Base-by-base conservation (phyloP, 208 protist genomes). In the Angomonas ambiguus region DNA sequence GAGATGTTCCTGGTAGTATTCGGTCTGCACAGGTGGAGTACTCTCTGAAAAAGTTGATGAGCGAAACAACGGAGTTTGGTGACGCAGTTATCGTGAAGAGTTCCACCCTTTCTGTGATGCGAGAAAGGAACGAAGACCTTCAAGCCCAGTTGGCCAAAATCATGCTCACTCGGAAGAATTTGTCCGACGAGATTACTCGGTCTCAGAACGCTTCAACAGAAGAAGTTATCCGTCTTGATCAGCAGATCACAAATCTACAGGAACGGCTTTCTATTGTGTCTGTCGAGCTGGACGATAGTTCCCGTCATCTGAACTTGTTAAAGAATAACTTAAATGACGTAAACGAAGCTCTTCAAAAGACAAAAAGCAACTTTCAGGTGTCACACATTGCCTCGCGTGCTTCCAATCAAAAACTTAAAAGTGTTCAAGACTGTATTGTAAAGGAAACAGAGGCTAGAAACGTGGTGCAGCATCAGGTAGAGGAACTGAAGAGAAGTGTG, bases 181-280 rank as follows among this genome's bases (percentile, higher is more conserved):
- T 87, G 38, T 64, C 72, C 25, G 72, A 80, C 18, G 77, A 88
- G 72, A 67, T 67, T 31, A 70, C 84, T 65, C 74, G 48, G 3
- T 59, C 80, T 8, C 62, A 80, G 24, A 81, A 76, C 65, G 68
- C 24, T 51, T 68, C 55, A 45, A 76, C 70, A 38, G 77, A 87
- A 34, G 81, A 88, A 70, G 69, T 78, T 51, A 61, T 92, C 20
- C 79, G 86, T 25, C 69, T 87, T 32, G 81, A 92, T 66, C 69
- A 82, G 63, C 74, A 77, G 63, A 71, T 88, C 22, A 67, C 72
- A 24, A 71, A 88, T 51, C 67, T 69, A 24, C 79, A 92, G 51
- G 67, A 61, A 10, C 64, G 78, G 16, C 67, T 84, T 24, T 70
- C 66, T 51, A 73, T 73, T 4, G 34, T 83, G 2, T 72, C 80